These are phyloP conservation scores for Talaromyces stipitatus DNA, from an alignment of 495 filamentous ascomycete genomes.

Conservation along the genomic window DNA sequence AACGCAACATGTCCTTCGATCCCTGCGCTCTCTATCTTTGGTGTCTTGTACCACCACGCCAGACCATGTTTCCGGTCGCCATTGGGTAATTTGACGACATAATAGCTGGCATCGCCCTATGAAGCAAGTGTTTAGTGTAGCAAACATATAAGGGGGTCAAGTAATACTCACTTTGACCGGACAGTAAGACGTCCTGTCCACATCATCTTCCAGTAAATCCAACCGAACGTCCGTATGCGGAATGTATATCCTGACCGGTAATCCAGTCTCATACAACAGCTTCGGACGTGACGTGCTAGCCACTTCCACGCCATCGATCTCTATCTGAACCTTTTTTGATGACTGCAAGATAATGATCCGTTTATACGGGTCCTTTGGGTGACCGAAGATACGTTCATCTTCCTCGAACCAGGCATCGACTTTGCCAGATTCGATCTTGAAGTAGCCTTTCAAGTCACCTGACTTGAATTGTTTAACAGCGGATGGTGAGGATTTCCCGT, in stretches of 20 bases:
- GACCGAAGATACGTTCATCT: conserved; percentile 45
- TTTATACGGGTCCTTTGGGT: conserved; percentile 56
- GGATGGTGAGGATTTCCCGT: neutral
- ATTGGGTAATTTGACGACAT: conserved; percentile 23
- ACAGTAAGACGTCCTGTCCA: neutral
- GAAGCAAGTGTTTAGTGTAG: neutral
- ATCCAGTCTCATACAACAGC: conserved; percentile 15
- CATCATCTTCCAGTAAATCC: conserved; percentile 3
- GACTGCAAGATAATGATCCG: conserved; percentile 50
- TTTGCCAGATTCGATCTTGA: neutral
- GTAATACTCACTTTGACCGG: neutral
- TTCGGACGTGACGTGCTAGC: conserved; percentile 24
- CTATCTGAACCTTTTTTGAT: conserved; percentile 36
- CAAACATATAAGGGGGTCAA: neutral
- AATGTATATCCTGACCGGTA: conserved; percentile 47
- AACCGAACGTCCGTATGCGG: conserved; percentile 28
- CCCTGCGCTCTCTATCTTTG: conserved; percentile 37
- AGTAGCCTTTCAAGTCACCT: neutral
- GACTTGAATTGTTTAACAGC: neutral
- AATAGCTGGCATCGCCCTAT: conserved; percentile 47
- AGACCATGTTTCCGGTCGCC: conserved; percentile 36
- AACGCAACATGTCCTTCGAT: conserved; percentile 45
- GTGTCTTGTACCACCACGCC: conserved; percentile 48
- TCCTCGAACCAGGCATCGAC: conserved; percentile 53
- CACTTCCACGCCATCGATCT: conserved; percentile 35